Percentiles rank a stretch among this genome's conserved stretches.
Conservation (phyloP, 2,329 filamentous ascomycete genomes). For the Colletotrichum eleusines region DNA sequence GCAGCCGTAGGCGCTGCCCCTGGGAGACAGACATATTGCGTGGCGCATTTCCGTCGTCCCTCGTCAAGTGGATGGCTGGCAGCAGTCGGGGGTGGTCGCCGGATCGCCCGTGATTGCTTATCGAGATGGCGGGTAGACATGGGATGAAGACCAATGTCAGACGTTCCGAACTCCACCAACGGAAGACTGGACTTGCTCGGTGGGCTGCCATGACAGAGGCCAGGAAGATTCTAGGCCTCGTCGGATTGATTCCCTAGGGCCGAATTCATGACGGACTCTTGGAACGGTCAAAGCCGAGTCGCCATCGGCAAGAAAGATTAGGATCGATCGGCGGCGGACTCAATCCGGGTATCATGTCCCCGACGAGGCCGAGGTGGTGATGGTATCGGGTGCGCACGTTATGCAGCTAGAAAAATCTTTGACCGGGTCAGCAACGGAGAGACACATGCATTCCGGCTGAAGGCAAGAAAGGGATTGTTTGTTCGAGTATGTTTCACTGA, state of each 20-base stretch:
- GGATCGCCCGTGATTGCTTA: slow-evolving; percentile 16
- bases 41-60: slow-evolving; percentile 25
- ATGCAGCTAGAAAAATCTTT: slow-evolving; percentile 28
- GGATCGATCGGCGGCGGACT: slow-evolving; percentile 5
- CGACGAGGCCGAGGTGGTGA: not conserved
- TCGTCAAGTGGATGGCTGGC: no score
- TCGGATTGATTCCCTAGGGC: not conserved
- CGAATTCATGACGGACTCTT: not conserved
- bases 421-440: slow-evolving; percentile 6
- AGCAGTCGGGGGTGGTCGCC: slow-evolving; percentile 17
- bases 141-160: slow-evolving; percentile 28
- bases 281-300: not conserved
- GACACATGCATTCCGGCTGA: slow-evolving; percentile 26
- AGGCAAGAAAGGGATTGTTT: slow-evolving; percentile 41
- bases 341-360: not conserved
- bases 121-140: slow-evolving; percentile 17
- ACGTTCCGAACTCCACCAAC: slow-evolving; percentile 26
- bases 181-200: slow-evolving; percentile 11
- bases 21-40: slow-evolving; percentile 1
- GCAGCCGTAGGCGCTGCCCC: slow-evolving; percentile 3
- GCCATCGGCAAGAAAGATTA: slow-evolving; percentile 23
- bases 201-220: slow-evolving; percentile 22
- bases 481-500: not conserved
- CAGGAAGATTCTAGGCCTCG: slow-evolving; percentile 24
- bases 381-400: not conserved